Evolutionary conservation across 2,329 filamentous ascomycete species (phyloP), one percentile per base, ranked within the genome.

Genomic region (Endoconidiophora polonica): DNA sequence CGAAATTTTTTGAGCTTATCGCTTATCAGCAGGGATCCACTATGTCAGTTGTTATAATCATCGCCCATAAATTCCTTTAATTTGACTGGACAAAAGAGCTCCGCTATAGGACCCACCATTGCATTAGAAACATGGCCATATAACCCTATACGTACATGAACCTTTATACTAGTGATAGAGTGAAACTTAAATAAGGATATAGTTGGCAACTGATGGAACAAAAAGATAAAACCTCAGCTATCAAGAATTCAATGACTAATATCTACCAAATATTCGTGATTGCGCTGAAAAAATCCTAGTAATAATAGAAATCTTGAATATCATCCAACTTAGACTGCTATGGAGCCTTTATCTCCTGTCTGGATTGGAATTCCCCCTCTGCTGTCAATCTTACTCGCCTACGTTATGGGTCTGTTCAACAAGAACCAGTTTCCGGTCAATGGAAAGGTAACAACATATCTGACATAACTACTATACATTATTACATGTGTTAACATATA

Each of bases 371-470:
- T 56, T 24, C 52, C 60, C 9, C 59, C 62, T 12, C 57, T 67
- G 46, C 54, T 66, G 29, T 62, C 63, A 10, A 45, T 68, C 12
- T 45, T 65, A 24, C 54, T 66, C 33, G 61, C 63, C 10, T 57
- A 63, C 52, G 61, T 62, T 46, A 87, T 88, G 83, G 79, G 81
- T n/a, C 61, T 81, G 53, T 82, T 86, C 52, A 64, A 70, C 46
- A 65, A 72, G 50, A 81, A 94, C 61, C 74, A 86, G 55, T 86
- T 96, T 68, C 77, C 80, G 46, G 84, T 95, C 9, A 79, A 87
- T 58, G 86, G 86, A 63, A 84, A 83, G 71, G 88, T 91, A 63
- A 4, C 33, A n/a, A 38, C 47, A 10, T 29, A 57, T 44, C 26
- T 9, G 12, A 12, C 42, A 24, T 7, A 12, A 2, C 23, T 43